Percentiles rank a stretch among this genome's conserved stretches.
These are phyloP conservation scores for Colletotrichum shisoi DNA, from an alignment of 2,329 filamentous ascomycete genomes.

Conservation along the genomic window DNA sequence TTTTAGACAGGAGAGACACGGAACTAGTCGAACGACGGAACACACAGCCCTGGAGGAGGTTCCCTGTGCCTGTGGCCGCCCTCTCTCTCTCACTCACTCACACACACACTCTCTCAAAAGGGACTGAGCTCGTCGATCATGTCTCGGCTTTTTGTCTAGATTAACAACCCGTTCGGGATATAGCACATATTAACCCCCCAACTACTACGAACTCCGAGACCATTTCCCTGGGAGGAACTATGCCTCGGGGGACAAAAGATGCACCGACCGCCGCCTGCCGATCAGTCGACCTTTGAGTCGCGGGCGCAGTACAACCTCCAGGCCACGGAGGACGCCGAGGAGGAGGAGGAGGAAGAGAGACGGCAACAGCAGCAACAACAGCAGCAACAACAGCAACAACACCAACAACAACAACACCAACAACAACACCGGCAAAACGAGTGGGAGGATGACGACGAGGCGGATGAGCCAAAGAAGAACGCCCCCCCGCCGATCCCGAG, in stretches of 20 bases:
- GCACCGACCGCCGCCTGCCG: slow-evolving; percentile 26
- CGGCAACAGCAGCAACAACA: too few relatives aligned
- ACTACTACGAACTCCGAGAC: neutral
- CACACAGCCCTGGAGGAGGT: neutral
- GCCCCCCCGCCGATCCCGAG: neutral
- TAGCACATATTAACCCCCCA: neutral
- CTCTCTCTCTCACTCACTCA: neutral
- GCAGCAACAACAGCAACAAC: too few relatives aligned
- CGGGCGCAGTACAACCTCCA: slow-evolving; percentile 47
- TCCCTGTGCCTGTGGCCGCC: slow-evolving; percentile 2
- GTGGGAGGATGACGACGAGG: neutral
- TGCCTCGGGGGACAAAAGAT: slow-evolving; percentile 15
- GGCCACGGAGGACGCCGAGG: slow-evolving; percentile 43
- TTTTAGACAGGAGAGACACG: neutral
- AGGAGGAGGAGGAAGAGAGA: slow-evolving; percentile 32
- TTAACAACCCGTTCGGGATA: neutral
- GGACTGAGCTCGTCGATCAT: neutral
- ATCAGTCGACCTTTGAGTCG: slow-evolving; percentile 45
- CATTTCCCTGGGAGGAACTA: too few relatives aligned
- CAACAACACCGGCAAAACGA: slow-evolving; percentile 12
- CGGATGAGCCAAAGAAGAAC: slow-evolving; percentile 15
- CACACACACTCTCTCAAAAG: neutral
- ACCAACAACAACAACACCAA: too few relatives aligned
- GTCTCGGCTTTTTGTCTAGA: neutral
- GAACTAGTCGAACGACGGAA: neutral